Evolutionary conservation across 108 stramenopile species (phyloP).

Genomic region (Epithemia pelagica): DNA sequence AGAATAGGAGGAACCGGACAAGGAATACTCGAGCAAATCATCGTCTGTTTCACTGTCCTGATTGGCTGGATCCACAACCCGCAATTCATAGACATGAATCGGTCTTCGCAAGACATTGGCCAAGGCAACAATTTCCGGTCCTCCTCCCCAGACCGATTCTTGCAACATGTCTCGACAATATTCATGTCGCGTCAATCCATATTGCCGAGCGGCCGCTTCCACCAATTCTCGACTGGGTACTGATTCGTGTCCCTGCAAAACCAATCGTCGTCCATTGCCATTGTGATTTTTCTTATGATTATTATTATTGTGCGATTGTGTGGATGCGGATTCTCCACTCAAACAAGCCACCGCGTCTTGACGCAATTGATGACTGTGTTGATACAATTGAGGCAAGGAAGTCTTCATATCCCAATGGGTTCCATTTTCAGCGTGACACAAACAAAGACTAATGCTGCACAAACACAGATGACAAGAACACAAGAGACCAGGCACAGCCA

Average conservation of each 20-base stretch:
- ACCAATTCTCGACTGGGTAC: conserved; percentile 66
- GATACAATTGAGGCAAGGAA: conserved; percentile 31
- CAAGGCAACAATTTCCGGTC: conserved; percentile 94
- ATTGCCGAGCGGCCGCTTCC: conserved; percentile 70
- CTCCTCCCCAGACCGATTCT: conserved; percentile 94
- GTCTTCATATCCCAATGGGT: conserved; percentile 42
- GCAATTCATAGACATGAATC: conserved; percentile 90
- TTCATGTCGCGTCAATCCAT: conserved; percentile 64
- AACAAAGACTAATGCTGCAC: conserved; percentile 11
- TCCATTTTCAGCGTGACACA: conserved; percentile 40
- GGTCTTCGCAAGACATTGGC: conserved; percentile 87
- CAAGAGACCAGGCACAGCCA: neutral
- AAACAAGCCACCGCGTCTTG: conserved; percentile 48
- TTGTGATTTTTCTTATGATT: neutral
- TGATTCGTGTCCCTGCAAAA: conserved; percentile 81
- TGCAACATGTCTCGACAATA: conserved; percentile 86
- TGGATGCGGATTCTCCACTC: neutral
- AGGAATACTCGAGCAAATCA: neutral
- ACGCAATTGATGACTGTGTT: conserved; percentile 35
- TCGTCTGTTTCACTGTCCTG: conserved; percentile 1
- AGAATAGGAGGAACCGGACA: too few relatives aligned
- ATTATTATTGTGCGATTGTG: neutral
- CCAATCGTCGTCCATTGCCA: conserved; percentile 26
- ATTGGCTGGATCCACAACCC: conserved; percentile 6
- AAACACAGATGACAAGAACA: neutral